Base-by-base conservation (phyloP, 31 red algal species). In the Odonthalia washingtoniensis region DNA sequence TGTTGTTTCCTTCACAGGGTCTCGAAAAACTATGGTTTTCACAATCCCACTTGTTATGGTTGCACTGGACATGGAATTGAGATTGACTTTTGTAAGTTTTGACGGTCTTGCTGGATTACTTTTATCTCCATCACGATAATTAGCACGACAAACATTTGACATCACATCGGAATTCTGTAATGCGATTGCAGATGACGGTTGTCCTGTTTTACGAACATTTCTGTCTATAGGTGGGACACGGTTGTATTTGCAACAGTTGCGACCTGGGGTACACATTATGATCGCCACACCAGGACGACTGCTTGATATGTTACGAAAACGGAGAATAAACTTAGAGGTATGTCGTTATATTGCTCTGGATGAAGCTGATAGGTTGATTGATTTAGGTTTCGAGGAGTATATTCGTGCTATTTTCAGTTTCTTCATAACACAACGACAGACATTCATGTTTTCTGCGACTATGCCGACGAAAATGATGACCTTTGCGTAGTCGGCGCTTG, bases 401-500 rank as follows among this genome's bases (percentile, higher is more conserved):
- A 94, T 94, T 14, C 82, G 95, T 32, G 86, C 75, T 39, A 94
- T 97, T 32, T 91, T 97, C 74, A 93, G 90, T 83, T 97, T 94
- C 77, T 97, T 97, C 65, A 81, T 80, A 4, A 81, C 87, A 1
- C 95, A 97, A 46, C 74, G 95, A 1, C 95, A 97, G 78, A 94
- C 95, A 30, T 83, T 97, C 36, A 94, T 97, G 92, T 97, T 97
- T 69, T 91, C 87, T 36, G 95, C 95, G 16, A 97, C 95, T 1
- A 94, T 97, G 91, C 91, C 95, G 16, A 84, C 85, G 32, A 97
- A 97, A 60, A 91, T 97, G 64, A 87, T 87, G 40, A 78, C 67
- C 26, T 97, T 97, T 97, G 95, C 95, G n/a, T n/a, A n/a, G n/a
- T n/a, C n/a, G 77, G 84, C 96, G 21, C 65, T 98, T 32, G 96